Conservation (phyloP, 1,139 yeast genomes). For the Suhomyces choctaworum region DNA sequence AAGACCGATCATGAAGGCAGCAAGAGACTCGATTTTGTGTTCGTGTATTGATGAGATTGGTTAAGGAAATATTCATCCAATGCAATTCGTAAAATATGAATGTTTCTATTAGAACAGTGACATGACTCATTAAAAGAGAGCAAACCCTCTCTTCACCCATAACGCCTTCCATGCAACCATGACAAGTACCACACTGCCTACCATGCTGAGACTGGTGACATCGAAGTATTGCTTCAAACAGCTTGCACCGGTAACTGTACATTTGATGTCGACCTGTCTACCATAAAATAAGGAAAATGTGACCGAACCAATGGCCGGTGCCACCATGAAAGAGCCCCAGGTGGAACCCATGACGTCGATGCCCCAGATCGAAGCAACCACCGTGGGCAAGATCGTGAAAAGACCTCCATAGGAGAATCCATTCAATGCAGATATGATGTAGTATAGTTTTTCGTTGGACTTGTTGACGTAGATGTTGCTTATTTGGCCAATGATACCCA, state of each 20-base stretch:
- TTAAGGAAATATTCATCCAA: no score
- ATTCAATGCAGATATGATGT: conserved; percentile 50
- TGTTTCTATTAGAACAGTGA: not conserved
- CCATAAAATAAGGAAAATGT: conserved; percentile 75
- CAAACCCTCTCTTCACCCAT: conserved; percentile 37
- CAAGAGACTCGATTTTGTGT: conserved; percentile 54
- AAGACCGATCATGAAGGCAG: conserved; percentile 53
- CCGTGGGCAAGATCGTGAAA: conserved; percentile 82
- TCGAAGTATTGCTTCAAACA: conserved; percentile 38
- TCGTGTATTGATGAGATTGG: no score
- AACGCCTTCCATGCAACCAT: conserved; percentile 34
- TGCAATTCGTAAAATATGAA: no score
- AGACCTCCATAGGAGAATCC: conserved; percentile 83
- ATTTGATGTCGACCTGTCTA: conserved; percentile 51
- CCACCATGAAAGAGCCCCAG: conserved; percentile 89
- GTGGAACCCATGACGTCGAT: conserved; percentile 86
- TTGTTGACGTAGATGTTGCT: conserved; percentile 12
- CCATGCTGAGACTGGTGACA: conserved; percentile 33
- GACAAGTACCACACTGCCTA: conserved; percentile 33
- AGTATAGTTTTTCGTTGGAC: conserved; percentile 20
- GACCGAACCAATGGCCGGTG: conserved; percentile 86
- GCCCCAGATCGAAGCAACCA: conserved; percentile 86
- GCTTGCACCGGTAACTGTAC: conserved; percentile 19
- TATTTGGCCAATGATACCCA: conserved; percentile 49
- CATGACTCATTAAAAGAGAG: conserved; percentile 7